Percentiles rank a stretch among this genome's conserved stretches.
These are phyloP conservation scores for Monosporascus sp. DNA, from an alignment of 2,329 filamentous ascomycete genomes.

Conservation along the genomic window DNA sequence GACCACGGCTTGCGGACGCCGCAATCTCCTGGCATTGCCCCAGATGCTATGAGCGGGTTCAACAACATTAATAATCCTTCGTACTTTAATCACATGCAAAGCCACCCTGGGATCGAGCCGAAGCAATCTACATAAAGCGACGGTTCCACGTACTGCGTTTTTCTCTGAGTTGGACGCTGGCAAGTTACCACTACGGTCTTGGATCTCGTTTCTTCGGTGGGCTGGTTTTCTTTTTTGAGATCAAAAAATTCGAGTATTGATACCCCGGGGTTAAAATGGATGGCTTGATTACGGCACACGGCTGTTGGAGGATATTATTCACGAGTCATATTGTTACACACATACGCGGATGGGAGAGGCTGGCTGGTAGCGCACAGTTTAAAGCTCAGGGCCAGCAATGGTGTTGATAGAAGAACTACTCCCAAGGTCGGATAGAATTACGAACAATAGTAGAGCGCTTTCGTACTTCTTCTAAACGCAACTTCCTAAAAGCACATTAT, in stretches of 20 bases:
- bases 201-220: background rate
- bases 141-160: background rate
- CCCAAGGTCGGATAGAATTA: background rate
- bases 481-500: background rate
- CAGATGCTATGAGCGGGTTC: background rate
- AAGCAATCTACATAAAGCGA: background rate
- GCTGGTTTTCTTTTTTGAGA: background rate
- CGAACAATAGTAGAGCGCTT: background rate
- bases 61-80: background rate
- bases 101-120: background rate
- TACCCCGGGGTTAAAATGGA: background rate
- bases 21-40: background rate
- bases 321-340: background rate
- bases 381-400: background rate
- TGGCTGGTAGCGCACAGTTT: background rate
- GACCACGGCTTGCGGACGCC: background rate
- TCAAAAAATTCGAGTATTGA: background rate
- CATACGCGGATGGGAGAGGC: background rate
- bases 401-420: background rate
- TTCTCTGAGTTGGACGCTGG: background rate
- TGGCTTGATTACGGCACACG: background rate
- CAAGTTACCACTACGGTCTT: background rate
- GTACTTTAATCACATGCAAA: background rate
- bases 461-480: background rate
- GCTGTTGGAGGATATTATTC: background rate